Evolutionary conservation across 805 yeast species (phyloP).

Genomic region (Brettanomyces nanus): DNA sequence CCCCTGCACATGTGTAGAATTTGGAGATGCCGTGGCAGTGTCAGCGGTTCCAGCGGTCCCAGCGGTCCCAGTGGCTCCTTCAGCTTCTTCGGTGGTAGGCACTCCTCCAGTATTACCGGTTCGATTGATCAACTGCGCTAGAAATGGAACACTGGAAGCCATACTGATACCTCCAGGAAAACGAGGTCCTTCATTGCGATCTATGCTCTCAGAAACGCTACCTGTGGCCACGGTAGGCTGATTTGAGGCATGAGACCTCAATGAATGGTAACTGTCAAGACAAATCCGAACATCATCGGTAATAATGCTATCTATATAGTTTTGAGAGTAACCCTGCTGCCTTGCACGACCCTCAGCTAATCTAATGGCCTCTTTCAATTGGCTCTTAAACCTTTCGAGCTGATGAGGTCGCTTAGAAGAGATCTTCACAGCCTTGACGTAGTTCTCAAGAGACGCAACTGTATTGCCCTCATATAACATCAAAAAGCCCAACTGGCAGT

Average conservation of each 20-base stretch:
- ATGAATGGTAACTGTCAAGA: constrained; percentile 15
- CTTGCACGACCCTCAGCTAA: constrained; percentile 24
- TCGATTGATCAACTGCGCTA: constrained; percentile 3
- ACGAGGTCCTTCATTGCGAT: constrained; percentile 6
- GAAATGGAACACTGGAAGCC: constrained; percentile 6
- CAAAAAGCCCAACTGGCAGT: constrained; percentile 31
- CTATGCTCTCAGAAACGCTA: constrained; percentile 9
- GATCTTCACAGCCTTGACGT: constrained; percentile 27
- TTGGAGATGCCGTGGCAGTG: background rate
- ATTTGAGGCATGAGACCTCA: constrained; percentile 7
- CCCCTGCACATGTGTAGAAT: constrained; percentile 1
- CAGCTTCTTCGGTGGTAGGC: background rate
- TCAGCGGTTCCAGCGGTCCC: background rate
- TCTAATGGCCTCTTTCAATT: constrained; percentile 21
- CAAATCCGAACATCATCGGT: constrained; percentile 17
- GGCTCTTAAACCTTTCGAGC: constrained; percentile 18
- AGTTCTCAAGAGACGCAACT: constrained; percentile 26
- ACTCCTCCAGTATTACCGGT: constrained; percentile 3
- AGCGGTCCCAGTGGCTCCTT: background rate
- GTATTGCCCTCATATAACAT: constrained; percentile 30
- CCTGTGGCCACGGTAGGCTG: constrained; percentile 13
- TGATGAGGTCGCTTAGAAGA: constrained; percentile 13
- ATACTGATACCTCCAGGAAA: constrained; percentile 12
- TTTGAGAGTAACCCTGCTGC: constrained; percentile 25
- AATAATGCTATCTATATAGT: constrained; percentile 20